Base-by-base conservation (phyloP, 2,329 filamentous ascomycete species). In the Blastomyces silverae region DNA sequence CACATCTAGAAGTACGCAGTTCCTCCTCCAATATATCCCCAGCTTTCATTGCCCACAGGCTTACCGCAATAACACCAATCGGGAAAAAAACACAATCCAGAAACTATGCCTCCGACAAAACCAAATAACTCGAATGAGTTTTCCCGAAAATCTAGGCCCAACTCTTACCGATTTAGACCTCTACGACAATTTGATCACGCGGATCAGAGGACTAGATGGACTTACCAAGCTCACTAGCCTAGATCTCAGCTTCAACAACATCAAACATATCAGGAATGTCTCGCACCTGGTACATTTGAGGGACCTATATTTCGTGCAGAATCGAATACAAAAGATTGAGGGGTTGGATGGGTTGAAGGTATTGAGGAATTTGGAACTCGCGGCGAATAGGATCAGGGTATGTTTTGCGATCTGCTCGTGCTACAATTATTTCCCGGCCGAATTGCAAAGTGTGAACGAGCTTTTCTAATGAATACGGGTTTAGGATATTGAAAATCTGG, bases 241-340 rank as follows among this genome's bases (percentile, higher is more conserved):
- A 64, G 94, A 99, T 75, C 83, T 99, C 62, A 95, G 90, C 76
- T 99, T 97, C 85, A 99, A 99, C 82, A 97, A 97, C 81, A 93
- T 99, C 80, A 97, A 96, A 77, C 92, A 97, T 78, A 96, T 99
- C 80, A 96, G 96, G 78, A 87, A 93, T 72, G 80, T 97, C 69
- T 84, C 84, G 65, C 89, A 93, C 71, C 80, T 99, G 66, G 88
- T 80, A 28, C 84, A 91, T 63, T 83, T 97, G 65, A 89, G 84
- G 67, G 91, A 97, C 70, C 76, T 99, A 2, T 99, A 89, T 76
- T 90, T 99, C 71, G 91, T 97, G 61, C 91, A 96, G 74, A 97
- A 99, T 79, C 94, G 94, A 77, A 96, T 99, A 74, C 84, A 84
- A 69, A 87, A 82, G 64, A 97, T 99, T 71, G 93, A 97, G 73